Evolutionary conservation across 176 grass and related monocot genomes (phyloP).

Genomic region (Lolium rigidum): DNA sequence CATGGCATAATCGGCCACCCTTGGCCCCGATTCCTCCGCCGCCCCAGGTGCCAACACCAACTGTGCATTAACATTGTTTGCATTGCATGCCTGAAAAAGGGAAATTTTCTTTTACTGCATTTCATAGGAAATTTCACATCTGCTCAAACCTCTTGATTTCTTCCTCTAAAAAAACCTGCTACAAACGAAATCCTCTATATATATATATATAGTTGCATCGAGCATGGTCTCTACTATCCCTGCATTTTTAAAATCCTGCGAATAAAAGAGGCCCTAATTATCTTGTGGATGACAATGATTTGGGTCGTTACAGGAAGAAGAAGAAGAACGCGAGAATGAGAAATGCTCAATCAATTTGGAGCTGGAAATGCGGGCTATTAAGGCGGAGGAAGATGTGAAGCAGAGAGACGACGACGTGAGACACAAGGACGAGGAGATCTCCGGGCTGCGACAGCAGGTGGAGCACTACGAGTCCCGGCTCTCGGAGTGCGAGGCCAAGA

Average conservation of each 20-base stretch:
- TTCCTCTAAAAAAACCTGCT: not conserved
- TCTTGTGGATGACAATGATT: not conserved
- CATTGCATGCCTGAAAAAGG: too few relatives aligned
- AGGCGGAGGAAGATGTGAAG: constrained; percentile 44
- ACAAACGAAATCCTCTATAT: not conserved
- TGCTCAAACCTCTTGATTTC: not conserved
- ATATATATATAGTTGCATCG: not conserved
- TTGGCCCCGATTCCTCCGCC: not conserved
- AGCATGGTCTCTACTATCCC: not conserved
- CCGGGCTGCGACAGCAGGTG: constrained; percentile 29
- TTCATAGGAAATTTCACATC: not conserved
- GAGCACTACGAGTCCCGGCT: constrained; percentile 52
- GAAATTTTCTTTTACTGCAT: not conserved
- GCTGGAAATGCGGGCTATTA: constrained; percentile 36
- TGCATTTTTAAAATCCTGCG: not conserved
- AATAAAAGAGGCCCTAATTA: not conserved
- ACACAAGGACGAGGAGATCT: constrained; percentile 45
- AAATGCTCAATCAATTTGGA: constrained; percentile 17
- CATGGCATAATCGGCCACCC: not conserved
- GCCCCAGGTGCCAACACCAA: not conserved
- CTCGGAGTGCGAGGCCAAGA: constrained; percentile 52
- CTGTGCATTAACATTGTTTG: not conserved
- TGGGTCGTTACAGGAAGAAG: constrained; percentile 28
- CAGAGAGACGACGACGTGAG: constrained; percentile 30
- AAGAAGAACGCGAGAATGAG: not conserved